A percentile compares a stretch with the other conserved stretches of the same genome.
Evolutionary conservation across 257 asterid species (phyloP).

Genomic region (Nicotiana tabacum): DNA sequence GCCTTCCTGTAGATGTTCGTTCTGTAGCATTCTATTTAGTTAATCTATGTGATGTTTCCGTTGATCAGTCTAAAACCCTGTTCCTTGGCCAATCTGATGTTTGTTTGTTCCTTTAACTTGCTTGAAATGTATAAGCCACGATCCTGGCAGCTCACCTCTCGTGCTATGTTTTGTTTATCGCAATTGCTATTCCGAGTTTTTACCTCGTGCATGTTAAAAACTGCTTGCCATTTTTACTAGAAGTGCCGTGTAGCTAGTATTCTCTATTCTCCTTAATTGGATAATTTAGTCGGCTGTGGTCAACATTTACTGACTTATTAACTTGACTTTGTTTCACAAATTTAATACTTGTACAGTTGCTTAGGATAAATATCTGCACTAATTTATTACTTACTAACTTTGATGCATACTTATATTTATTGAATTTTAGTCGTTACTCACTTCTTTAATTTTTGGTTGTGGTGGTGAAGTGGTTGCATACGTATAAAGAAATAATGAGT

Average conservation of each 20-base stretch:
- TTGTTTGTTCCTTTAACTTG: background rate
- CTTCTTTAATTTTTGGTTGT: background rate
- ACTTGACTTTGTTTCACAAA: background rate
- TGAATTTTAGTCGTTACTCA: background rate
- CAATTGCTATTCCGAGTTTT: background rate
- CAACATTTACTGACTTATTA: background rate
- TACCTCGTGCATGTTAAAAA: background rate
- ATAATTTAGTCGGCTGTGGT: background rate
- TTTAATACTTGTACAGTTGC: background rate
- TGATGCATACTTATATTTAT: background rate
- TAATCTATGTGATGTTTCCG: background rate
- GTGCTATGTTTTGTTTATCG: background rate
- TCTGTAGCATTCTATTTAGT: background rate
- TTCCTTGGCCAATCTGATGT: background rate
- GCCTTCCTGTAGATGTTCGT: background rate
- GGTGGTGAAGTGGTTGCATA: background rate
- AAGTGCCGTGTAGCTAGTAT: background rate
- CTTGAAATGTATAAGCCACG: background rate
- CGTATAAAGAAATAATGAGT: background rate
- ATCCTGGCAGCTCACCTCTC: background rate
- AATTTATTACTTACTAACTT: background rate
- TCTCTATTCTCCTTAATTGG: background rate
- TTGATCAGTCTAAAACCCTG: slow-evolving; percentile 1
- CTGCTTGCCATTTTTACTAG: background rate
- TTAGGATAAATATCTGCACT: background rate